These are phyloP conservation scores for Irpex sp. DNA, from an alignment of 1,284 basidiomycete species.

Conservation along the genomic window DNA sequence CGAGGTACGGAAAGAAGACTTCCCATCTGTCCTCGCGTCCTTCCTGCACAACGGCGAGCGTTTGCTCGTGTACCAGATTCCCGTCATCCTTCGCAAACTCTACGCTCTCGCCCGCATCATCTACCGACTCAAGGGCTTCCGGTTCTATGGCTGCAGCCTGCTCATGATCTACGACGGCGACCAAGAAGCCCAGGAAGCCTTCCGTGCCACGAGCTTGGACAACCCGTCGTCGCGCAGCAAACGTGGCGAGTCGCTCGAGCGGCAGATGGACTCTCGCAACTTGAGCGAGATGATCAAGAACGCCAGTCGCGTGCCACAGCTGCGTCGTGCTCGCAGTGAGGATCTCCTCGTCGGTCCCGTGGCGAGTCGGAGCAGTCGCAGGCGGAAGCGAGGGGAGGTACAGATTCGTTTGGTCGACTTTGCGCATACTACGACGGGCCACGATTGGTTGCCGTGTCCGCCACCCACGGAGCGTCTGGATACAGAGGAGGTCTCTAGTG, in stretches of 20 bases:
- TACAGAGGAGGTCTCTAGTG: conserved; percentile 48
- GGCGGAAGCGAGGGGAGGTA: conserved; percentile 83
- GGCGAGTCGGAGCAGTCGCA: conserved; percentile 53
- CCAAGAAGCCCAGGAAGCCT: conserved; percentile 77
- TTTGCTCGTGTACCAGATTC: conserved; percentile 90
- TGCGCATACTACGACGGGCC: conserved; percentile 96
- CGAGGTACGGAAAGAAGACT: conserved; percentile 83
- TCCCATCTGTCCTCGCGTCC: conserved; percentile 74
- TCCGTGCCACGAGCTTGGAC: conserved; percentile 57
- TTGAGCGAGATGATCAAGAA: neutral
- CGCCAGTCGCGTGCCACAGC: conserved; percentile 9
- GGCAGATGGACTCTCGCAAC: conserved; percentile 27
- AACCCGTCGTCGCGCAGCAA: conserved; percentile 68
- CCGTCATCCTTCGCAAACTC: conserved; percentile 86
- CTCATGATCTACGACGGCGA: conserved; percentile 99
- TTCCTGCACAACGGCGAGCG: conserved; percentile 87
- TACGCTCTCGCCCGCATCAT: conserved; percentile 93
- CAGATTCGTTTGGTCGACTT: conserved; percentile 98
- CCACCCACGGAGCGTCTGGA: conserved; percentile 31
- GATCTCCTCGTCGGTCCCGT: conserved; percentile 66
- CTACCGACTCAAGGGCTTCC: conserved; percentile 83
- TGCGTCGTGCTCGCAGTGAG: conserved; percentile 75
- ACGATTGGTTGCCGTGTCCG: conserved; percentile 79
- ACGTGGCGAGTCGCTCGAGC: conserved; percentile 75
- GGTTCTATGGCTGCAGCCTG: conserved; percentile 97